Evolutionary conservation across 805 yeast genomes (phyloP).

Genomic region (Candida taoyuanica): DNA sequence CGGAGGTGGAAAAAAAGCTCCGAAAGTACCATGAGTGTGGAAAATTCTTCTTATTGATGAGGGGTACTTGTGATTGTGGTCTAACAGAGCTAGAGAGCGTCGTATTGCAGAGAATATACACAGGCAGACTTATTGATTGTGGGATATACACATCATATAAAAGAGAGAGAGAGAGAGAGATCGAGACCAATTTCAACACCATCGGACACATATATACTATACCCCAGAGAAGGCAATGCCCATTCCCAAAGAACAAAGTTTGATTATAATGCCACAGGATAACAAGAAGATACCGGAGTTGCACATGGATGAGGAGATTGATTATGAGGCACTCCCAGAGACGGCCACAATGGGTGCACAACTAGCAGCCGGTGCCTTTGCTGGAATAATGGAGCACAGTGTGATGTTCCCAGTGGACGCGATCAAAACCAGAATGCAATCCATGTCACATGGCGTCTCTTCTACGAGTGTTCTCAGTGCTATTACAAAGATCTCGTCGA

Average conservation of each 20-base stretch:
- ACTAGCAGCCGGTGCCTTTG: slow-evolving; percentile 91
- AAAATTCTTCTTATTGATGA: too few species aligned
- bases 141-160: too few species aligned
- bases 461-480: slow-evolving; percentile 54
- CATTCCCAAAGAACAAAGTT: slow-evolving; percentile 1
- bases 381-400: slow-evolving; percentile 98
- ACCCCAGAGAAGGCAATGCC: slow-evolving; percentile 2
- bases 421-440: slow-evolving; percentile 92
- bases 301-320: slow-evolving; percentile 43
- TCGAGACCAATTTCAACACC: too few species aligned
- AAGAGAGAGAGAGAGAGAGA: too few species aligned
- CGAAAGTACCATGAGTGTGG: too few species aligned
- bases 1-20: too few species aligned
- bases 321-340: slow-evolving; percentile 89
- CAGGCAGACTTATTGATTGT: too few species aligned
- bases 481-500: slow-evolving; percentile 69
- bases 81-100: too few species aligned
- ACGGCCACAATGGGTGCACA: slow-evolving; percentile 80
- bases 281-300: background rate
- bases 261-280: background rate
- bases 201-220: too few species aligned
- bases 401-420: slow-evolving; percentile 97
- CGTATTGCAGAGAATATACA: too few species aligned
- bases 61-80: too few species aligned
- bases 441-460: slow-evolving; percentile 17